Evolutionary conservation across 768 basidiomycete species (phyloP).

Genomic region (Lyophyllum shimeji): DNA sequence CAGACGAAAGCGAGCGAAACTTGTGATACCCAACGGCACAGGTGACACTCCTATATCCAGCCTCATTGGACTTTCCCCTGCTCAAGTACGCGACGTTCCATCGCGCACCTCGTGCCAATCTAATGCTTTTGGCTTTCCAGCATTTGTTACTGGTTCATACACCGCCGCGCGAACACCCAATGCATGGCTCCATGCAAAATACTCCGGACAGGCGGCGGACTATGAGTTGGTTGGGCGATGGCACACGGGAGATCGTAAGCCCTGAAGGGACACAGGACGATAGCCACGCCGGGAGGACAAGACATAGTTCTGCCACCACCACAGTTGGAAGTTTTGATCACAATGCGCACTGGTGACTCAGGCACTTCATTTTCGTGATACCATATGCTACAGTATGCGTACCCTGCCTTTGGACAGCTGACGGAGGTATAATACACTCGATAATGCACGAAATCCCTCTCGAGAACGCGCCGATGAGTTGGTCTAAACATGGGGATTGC

Average conservation of each 20-base stretch:
- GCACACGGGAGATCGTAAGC: background rate
- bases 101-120: background rate
- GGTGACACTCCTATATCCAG: slow-evolving; percentile 48
- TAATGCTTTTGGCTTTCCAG: slow-evolving; percentile 25
- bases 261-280: slow-evolving; percentile 21
- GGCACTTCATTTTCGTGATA: background rate
- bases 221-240: slow-evolving; percentile 35
- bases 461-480: background rate
- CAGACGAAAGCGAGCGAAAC: slow-evolving; percentile 41
- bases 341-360: slow-evolving; percentile 13
- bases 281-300: slow-evolving; percentile 22
- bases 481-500: slow-evolving; percentile 36
- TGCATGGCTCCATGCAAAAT: slow-evolving; percentile 29
- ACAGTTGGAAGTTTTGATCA: slow-evolving; percentile 25
- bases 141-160: slow-evolving; percentile 68
- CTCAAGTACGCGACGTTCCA: slow-evolving; percentile 48
- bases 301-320: slow-evolving; percentile 16
- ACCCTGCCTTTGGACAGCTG: background rate
- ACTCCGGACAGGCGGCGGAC: slow-evolving; percentile 37
- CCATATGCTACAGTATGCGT: slow-evolving; percentile 7
- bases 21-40: slow-evolving; percentile 47
- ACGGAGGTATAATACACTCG: slow-evolving; percentile 5
- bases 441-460: background rate
- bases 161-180: slow-evolving; percentile 51
- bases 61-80: slow-evolving; percentile 71